Evolutionary conservation across 331 rosid genomes (phyloP).

Genomic region (Saraca asoca): DNA sequence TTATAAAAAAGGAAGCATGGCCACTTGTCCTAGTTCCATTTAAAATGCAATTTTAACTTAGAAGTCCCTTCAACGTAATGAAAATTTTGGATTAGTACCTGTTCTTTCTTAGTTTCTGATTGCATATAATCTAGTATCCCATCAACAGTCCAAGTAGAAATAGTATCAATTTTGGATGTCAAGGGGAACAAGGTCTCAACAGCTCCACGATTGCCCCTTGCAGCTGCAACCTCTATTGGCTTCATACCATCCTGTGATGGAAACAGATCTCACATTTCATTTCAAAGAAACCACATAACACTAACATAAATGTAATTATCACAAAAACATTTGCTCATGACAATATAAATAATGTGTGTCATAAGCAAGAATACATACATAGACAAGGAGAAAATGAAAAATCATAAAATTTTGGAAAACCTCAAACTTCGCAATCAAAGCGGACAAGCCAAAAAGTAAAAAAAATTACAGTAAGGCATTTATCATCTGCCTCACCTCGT

Average conservation of each 20-base stretch:
- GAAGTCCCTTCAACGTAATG: conserved; percentile 15
- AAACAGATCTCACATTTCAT: conserved; percentile 27
- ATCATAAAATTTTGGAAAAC: conserved; percentile 27
- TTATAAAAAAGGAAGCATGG: conserved; percentile 10
- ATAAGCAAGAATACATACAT: conserved; percentile 12
- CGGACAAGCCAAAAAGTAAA: too few species aligned
- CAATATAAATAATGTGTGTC: conserved; percentile 22
- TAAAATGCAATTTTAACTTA: neutral
- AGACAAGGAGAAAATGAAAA: too few species aligned
- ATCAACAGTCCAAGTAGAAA: conserved; percentile 79
- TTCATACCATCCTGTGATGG: conserved; percentile 75
- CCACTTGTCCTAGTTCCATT: conserved; percentile 10
- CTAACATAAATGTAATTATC: neutral
- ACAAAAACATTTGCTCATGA: neutral
- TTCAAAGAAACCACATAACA: conserved; percentile 9
- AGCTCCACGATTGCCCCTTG: conserved; percentile 60
- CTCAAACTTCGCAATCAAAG: neutral
- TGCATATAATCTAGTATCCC: conserved; percentile 70
- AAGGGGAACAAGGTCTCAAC: conserved; percentile 78
- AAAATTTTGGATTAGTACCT: conserved; percentile 47
- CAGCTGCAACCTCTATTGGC: conserved; percentile 84
- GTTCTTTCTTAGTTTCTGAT: conserved; percentile 58
- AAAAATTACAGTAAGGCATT: conserved; percentile 5
- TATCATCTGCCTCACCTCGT: conserved; percentile 58
- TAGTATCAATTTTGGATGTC: conserved; percentile 59